A percentile compares a stretch with the other conserved stretches of the same genome.
Evolutionary conservation across 1,139 yeast species (phyloP).

Genomic region (Zygosaccharomyces pseudobailii): DNA sequence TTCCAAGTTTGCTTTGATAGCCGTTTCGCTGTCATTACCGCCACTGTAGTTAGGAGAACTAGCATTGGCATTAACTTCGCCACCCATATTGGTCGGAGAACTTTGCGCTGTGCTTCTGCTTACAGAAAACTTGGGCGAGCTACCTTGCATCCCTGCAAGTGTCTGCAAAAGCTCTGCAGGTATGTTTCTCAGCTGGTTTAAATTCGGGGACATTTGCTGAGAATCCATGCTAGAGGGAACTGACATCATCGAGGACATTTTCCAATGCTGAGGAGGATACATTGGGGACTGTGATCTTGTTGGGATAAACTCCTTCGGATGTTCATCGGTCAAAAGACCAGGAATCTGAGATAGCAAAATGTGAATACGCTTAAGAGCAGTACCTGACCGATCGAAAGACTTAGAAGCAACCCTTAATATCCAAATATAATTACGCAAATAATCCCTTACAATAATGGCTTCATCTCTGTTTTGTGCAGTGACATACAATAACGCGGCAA

Average conservation of each 20-base stretch:
- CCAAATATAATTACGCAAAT: slow-evolving; percentile 71
- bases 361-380: slow-evolving; percentile 65
- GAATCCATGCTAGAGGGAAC: slow-evolving; percentile 7
- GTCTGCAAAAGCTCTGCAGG: slow-evolving; percentile 23
- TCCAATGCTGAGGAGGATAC: slow-evolving; percentile 12
- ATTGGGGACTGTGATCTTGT: slow-evolving; percentile 33
- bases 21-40: slow-evolving; percentile 2
- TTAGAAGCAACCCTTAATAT: slow-evolving; percentile 65
- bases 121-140: slow-evolving; percentile 9
- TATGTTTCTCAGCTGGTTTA: slow-evolving; percentile 15
- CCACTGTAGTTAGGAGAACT: neutral
- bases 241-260: slow-evolving; percentile 2
- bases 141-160: slow-evolving; percentile 15
- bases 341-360: slow-evolving; percentile 62
- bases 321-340: slow-evolving; percentile 51
- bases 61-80: neutral
- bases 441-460: slow-evolving; percentile 56
- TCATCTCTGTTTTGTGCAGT: slow-evolving; percentile 61
- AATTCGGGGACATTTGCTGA: slow-evolving; percentile 10
- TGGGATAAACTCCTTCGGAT: slow-evolving; percentile 12
- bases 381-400: slow-evolving; percentile 69
- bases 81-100: neutral
- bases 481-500: slow-evolving; percentile 71
- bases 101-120: slow-evolving; percentile 3
- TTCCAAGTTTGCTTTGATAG: neutral